Evolutionary conservation across 306 rosid genomes (phyloP).

Genomic region (Pyrus bretschneideri): DNA sequence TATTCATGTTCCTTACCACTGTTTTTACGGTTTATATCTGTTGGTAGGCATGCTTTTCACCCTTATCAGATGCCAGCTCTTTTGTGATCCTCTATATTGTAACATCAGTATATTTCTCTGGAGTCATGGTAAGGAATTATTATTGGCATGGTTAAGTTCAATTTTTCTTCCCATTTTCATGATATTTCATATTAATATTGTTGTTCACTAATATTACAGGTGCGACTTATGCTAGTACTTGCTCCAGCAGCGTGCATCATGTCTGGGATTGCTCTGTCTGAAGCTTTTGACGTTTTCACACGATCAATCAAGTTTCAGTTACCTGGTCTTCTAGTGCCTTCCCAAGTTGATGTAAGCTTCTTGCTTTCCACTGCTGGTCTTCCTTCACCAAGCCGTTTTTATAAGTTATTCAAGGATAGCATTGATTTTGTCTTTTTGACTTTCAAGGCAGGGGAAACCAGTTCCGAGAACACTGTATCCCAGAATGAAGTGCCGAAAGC

Average conservation of each 20-base stretch:
- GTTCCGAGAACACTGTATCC: constrained; percentile 39
- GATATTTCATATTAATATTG: constrained; percentile 14
- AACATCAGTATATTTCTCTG: constrained; percentile 88
- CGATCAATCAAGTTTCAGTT: constrained; percentile 88
- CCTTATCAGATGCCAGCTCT: constrained; percentile 94
- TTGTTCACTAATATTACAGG: constrained; percentile 45
- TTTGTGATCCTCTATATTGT: constrained; percentile 82
- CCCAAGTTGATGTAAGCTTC: constrained; percentile 47
- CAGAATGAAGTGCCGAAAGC: constrained; percentile 50
- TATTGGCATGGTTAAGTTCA: constrained; percentile 7
- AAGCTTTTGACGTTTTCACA: constrained; percentile 91
- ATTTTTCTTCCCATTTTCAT: constrained; percentile 2
- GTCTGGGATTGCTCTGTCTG: constrained; percentile 98
- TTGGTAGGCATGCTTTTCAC: constrained; percentile 85
- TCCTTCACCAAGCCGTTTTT: constrained; percentile 12
- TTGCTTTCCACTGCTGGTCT: constrained; percentile 10
- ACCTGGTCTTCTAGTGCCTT: constrained; percentile 38
- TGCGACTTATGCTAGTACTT: constrained; percentile 94
- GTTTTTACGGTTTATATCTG: constrained; percentile 24
- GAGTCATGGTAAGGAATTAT: constrained; percentile 82
- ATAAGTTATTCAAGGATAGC: constrained; percentile 14
- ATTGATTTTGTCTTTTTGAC: constrained; percentile 20
- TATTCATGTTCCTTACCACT: constrained; percentile 8
- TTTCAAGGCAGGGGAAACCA: constrained; percentile 57
- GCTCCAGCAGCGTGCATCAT: constrained; percentile 98